Evolutionary conservation across 805 yeast genomes (phyloP).

Genomic region (Candida arabinofermentans): DNA sequence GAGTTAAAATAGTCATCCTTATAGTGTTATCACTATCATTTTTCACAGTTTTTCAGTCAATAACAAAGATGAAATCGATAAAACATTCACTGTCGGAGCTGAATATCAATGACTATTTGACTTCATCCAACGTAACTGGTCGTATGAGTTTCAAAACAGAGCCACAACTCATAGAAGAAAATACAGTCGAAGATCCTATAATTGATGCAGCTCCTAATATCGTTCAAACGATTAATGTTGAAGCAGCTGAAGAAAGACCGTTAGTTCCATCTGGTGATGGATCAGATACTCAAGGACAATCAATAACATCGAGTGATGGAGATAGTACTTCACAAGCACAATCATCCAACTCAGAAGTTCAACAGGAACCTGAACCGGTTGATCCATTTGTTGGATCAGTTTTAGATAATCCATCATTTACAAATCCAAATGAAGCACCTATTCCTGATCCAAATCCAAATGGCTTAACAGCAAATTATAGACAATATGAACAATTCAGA

Average conservation of each 20-base stretch:
- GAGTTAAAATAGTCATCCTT: background rate
- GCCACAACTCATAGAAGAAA: too few species aligned
- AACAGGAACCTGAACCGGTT: background rate
- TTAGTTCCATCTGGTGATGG: background rate
- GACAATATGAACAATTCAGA: conserved; percentile 24
- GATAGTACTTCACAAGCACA: too few species aligned
- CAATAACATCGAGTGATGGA: background rate
- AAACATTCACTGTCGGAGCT: background rate
- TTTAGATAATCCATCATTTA: conserved; percentile 18
- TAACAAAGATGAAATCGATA: background rate
- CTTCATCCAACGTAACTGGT: background rate
- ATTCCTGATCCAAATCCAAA: conserved; percentile 18
- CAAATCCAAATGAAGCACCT: conserved; percentile 21
- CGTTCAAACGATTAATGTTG: background rate
- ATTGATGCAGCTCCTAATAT: too few species aligned
- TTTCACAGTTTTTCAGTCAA: background rate
- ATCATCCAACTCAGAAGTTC: background rate
- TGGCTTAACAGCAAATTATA: conserved; percentile 18
- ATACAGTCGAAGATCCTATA: too few species aligned
- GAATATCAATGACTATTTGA: conserved; percentile 2
- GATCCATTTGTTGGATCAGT: conserved; percentile 10
- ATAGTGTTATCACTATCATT: background rate
- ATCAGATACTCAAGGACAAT: background rate
- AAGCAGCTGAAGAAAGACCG: background rate
- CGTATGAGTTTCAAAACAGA: background rate